These are phyloP conservation scores for Phyllosticta ampelicida DNA, from an alignment of 2,329 filamentous ascomycete genomes.

Conservation along the genomic window DNA sequence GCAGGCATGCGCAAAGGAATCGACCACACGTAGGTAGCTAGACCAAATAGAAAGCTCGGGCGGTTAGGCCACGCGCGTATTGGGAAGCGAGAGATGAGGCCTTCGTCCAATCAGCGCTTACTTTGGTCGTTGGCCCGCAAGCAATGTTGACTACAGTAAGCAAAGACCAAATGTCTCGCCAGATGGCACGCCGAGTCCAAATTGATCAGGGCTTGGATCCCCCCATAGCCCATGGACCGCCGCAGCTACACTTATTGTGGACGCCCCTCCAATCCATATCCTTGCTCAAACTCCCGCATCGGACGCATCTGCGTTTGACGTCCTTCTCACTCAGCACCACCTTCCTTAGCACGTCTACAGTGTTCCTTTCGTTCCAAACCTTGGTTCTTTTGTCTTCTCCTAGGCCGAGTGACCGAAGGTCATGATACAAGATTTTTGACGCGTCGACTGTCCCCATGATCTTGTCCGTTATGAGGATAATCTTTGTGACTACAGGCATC, in stretches of 20 bases:
- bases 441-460: conserved; percentile 47
- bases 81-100: background rate
- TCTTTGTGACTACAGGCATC: conserved; percentile 34
- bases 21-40: background rate
- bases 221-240: conserved; percentile 27
- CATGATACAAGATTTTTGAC: conserved; percentile 59
- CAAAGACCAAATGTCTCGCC: background rate
- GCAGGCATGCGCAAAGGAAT: background rate
- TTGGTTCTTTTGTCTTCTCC: conserved; percentile 47
- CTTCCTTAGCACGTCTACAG: conserved; percentile 49
- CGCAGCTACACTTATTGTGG: conserved; percentile 30
- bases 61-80: background rate
- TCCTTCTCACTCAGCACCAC: conserved; percentile 14
- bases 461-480: conserved; percentile 16
- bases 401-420: conserved; percentile 60
- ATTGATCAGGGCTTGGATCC: background rate
- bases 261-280: conserved; percentile 32
- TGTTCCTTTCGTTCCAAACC: conserved; percentile 49
- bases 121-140: background rate
- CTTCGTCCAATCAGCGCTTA: background rate
- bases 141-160: background rate
- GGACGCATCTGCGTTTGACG: conserved; percentile 29
- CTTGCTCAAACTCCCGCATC: conserved; percentile 38
- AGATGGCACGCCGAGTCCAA: background rate
- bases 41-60: background rate